Conservation (phyloP, 2,329 filamentous ascomycete species). For the Monilinia vaccinii-corymbosi region DNA sequence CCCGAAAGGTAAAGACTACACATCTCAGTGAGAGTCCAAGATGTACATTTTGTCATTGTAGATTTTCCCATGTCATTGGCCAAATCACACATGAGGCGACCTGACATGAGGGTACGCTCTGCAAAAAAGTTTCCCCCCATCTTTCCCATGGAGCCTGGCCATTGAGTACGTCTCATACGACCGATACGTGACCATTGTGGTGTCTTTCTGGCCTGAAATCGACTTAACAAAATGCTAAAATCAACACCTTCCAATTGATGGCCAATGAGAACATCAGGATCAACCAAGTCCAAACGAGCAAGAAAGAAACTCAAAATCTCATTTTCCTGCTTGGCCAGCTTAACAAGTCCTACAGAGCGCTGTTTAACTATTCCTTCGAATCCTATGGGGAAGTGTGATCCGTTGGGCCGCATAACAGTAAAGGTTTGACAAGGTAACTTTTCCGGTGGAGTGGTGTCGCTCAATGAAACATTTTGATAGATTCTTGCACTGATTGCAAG, state of each 20-base stretch:
- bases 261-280: constrained; percentile 89
- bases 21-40: constrained; percentile 98
- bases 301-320: constrained; percentile 84
- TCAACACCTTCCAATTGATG: constrained; percentile 97
- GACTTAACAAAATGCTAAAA: constrained; percentile 80
- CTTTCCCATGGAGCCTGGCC: constrained; percentile 81
- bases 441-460: constrained; percentile 80
- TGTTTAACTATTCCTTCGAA: constrained; percentile 69
- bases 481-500: constrained; percentile 83
- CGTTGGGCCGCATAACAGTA: constrained; percentile 78
- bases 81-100: constrained; percentile 84
- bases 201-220: constrained; percentile 82
- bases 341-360: constrained; percentile 67
- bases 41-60: constrained; percentile 93
- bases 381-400: constrained; percentile 68
- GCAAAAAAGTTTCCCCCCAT: constrained; percentile 85
- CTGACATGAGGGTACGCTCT: constrained; percentile 81
- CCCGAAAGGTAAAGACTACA: constrained; percentile 77
- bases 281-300: constrained; percentile 75
- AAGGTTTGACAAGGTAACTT: constrained; percentile 85
- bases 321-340: constrained; percentile 72
- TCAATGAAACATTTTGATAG: constrained; percentile 82
- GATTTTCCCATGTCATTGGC: constrained; percentile 97
- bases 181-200: constrained; percentile 93
- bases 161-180: constrained; percentile 70